Percentiles rank a stretch among this genome's conserved stretches.
Evolutionary conservation across 2,329 filamentous ascomycete genomes (phyloP).

Genomic region (Botrytis fabae): DNA sequence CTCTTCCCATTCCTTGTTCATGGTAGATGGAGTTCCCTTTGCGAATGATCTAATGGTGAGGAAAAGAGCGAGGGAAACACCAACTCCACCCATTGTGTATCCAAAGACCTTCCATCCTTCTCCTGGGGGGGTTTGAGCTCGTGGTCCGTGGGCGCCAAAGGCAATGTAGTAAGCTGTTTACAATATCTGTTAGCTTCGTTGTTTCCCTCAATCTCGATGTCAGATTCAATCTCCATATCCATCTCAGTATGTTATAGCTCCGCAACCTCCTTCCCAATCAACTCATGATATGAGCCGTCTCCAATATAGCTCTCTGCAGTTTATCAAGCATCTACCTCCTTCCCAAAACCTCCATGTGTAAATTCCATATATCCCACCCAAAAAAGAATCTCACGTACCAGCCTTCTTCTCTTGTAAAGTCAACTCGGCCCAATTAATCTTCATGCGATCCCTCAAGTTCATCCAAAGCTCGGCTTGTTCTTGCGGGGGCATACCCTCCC

Average conservation of each 20-base stretch:
- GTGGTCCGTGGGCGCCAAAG: conserved; percentile 94
- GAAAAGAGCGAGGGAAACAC: conserved; percentile 71
- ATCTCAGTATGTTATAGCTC: not conserved
- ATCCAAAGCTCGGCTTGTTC: conserved; percentile 99
- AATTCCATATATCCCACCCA: not conserved
- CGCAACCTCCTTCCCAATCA: not conserved
- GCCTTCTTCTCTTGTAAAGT: conserved; percentile 98
- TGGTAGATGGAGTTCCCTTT: conserved; percentile 73
- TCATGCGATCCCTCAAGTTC: conserved; percentile 97
- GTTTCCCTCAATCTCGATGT: not conserved
- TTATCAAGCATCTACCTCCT: not conserved
- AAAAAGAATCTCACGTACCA: conserved; percentile 61
- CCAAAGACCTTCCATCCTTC: conserved; percentile 78
- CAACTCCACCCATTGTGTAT: conserved; percentile 69
- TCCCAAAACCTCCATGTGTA: not conserved
- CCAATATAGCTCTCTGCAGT: not conserved
- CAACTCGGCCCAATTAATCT: conserved; percentile 93
- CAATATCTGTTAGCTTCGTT: not conserved
- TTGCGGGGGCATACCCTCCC: conserved; percentile 96
- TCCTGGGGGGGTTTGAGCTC: conserved; percentile 77
- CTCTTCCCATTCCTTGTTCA: conserved; percentile 98
- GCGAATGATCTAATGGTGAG: conserved; percentile 69
- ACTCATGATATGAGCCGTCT: not conserved
- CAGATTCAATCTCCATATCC: not conserved
- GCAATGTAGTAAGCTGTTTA: conserved; percentile 94